Conservation (phyloP, 441 rosid genomes). For the Populus tomentosa region DNA sequence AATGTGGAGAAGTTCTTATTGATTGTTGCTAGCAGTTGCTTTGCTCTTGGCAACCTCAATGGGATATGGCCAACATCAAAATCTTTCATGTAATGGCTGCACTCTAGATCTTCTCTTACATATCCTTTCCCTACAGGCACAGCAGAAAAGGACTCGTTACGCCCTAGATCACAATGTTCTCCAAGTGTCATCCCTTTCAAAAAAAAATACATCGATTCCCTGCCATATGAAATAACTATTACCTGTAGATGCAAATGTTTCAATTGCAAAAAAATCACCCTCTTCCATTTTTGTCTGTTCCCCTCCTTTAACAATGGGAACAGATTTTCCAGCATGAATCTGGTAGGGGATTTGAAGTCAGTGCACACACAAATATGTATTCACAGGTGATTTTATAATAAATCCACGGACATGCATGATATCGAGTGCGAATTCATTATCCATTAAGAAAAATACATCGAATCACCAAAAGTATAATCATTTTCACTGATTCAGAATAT, state of each 20-base stretch:
- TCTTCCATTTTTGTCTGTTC: constrained; percentile 99
- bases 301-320: constrained; percentile 95
- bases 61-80: constrained; percentile 86
- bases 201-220: background rate
- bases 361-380: background rate
- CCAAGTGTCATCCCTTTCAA: background rate
- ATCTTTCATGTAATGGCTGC: constrained; percentile 42
- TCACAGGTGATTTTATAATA: background rate
- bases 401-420: background rate
- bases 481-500: background rate
- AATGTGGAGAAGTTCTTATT: constrained; percentile 91
- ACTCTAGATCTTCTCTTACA: constrained; percentile 90
- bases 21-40: constrained; percentile 87
- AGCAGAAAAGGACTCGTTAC: constrained; percentile 5
- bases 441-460: background rate
- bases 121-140: constrained; percentile 71
- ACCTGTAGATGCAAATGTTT: constrained; percentile 97
- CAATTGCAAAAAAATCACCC: constrained; percentile 92
- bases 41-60: constrained; percentile 82
- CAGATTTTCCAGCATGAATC: constrained; percentile 94
- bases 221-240: constrained; percentile 7
- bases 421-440: background rate
- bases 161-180: background rate
- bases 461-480: background rate
- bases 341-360: constrained; percentile 44